Evolutionary conservation across 495 filamentous ascomycete genomes (phyloP).

Genomic region (Talaromyces liani): DNA sequence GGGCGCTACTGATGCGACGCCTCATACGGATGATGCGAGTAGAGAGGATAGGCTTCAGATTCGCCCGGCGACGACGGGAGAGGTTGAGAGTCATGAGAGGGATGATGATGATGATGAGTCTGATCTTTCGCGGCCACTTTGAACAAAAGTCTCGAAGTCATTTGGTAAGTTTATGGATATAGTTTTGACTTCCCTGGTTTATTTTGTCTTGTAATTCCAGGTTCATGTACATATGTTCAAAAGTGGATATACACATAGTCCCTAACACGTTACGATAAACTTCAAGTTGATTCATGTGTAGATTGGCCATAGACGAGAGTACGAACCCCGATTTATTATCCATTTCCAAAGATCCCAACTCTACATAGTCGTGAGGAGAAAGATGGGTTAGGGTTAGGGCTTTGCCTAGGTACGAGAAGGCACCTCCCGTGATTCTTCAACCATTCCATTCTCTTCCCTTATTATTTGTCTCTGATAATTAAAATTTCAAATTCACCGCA

Average conservation of each 20-base stretch:
- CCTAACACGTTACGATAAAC: neutral
- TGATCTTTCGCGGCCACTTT: neutral
- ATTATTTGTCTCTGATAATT: neutral
- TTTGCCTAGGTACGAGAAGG: too few species aligned
- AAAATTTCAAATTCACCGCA: neutral
- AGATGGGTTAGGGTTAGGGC: too few species aligned
- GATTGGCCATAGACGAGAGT: too few species aligned
- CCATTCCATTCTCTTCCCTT: neutral
- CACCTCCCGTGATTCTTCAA: too few species aligned
- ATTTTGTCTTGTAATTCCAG: neutral
- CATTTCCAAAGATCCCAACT: too few species aligned
- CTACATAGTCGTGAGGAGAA: too few species aligned
- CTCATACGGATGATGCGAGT: neutral
- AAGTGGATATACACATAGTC: neutral
- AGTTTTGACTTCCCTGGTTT: neutral
- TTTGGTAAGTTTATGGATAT: neutral
- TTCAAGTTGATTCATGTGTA: neutral
- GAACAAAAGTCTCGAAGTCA: neutral
- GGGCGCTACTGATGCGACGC: neutral
- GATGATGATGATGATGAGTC: neutral
- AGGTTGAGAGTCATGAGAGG: conserved; percentile 7
- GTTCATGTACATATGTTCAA: neutral
- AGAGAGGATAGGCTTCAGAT: conserved; percentile 1
- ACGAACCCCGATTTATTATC: too few species aligned
- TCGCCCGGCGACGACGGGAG: conserved; percentile 6